phyloP scores from a whole-genome alignment of 1,139 yeast species.

The Debaryomycetaceae sp. region DNA sequence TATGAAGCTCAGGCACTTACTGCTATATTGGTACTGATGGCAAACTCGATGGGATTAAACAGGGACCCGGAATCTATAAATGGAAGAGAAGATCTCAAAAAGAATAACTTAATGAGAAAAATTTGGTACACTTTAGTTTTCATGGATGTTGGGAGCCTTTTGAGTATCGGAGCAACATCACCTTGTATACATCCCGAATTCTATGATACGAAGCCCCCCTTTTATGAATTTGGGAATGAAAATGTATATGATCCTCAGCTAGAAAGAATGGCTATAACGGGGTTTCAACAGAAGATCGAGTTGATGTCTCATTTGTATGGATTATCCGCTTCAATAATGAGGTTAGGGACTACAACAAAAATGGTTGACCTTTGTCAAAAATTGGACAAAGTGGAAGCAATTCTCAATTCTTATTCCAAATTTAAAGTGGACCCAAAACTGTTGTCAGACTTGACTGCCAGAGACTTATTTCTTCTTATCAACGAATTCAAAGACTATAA shows the following conservation, averaged over 20 bases:
- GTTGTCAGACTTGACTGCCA: too few relatives aligned
- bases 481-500: neutral
- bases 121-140: constrained; percentile 30
- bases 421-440: neutral
- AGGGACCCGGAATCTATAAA: constrained; percentile 31
- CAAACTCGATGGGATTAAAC: constrained; percentile 44
- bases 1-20: constrained; percentile 41
- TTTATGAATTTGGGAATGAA: constrained; percentile 27
- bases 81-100: constrained; percentile 22
- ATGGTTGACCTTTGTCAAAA: neutral
- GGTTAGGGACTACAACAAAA: neutral
- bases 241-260: constrained; percentile 17
- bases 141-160: constrained; percentile 35
- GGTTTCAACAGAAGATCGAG: constrained; percentile 7
- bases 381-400: neutral
- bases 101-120: constrained; percentile 32
- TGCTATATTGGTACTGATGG: constrained; percentile 39
- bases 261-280: constrained; percentile 17
- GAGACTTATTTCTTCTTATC: neutral
- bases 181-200: constrained; percentile 25
- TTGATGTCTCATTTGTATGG: neutral
- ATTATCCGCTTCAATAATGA: neutral
- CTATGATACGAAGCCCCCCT: constrained; percentile 35
- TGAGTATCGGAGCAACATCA: constrained; percentile 36
- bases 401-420: neutral